phyloP scores from a whole-genome alignment of 1,139 yeast genomes.

The Candida sp. region DNA sequence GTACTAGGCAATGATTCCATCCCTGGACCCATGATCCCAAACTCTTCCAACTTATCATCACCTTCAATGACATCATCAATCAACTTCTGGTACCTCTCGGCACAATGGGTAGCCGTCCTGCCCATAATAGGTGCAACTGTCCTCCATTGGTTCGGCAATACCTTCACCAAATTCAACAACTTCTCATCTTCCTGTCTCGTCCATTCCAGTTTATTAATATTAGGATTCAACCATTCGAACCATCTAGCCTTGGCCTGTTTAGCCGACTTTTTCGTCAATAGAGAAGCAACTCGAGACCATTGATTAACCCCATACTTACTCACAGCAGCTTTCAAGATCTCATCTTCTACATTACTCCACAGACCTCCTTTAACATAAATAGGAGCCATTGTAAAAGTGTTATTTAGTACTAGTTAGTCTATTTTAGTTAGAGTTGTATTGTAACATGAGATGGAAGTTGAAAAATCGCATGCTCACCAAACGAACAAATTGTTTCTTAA shows the following conservation, averaged over 20 bases:
- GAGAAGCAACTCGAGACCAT: slow-evolving; percentile 91
- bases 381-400: slow-evolving; percentile 34
- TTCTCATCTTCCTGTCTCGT: slow-evolving; percentile 72
- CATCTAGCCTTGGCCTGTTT: slow-evolving; percentile 93
- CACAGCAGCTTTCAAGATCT: slow-evolving; percentile 84
- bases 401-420: too few relatives aligned
- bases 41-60: slow-evolving; percentile 27
- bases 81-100: slow-evolving; percentile 80
- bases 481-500: too few relatives aligned
- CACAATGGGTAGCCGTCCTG: slow-evolving; percentile 83
- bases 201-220: slow-evolving; percentile 65
- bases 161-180: slow-evolving; percentile 60
- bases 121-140: slow-evolving; percentile 79
- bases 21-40: slow-evolving; percentile 52
- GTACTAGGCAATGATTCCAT: slow-evolving; percentile 29
- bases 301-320: slow-evolving; percentile 92
- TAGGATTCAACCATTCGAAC: slow-evolving; percentile 86
- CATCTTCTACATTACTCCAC: slow-evolving; percentile 93
- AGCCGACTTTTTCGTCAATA: slow-evolving; percentile 82
- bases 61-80: slow-evolving; percentile 51
- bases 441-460: background rate
- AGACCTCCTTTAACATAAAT: slow-evolving; percentile 82
- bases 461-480: background rate
- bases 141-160: slow-evolving; percentile 93
- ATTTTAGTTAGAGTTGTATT: background rate